These are phyloP conservation scores for Cadophora sp. DNA, from an alignment of 2,329 filamentous ascomycete genomes.

Conservation along the genomic window DNA sequence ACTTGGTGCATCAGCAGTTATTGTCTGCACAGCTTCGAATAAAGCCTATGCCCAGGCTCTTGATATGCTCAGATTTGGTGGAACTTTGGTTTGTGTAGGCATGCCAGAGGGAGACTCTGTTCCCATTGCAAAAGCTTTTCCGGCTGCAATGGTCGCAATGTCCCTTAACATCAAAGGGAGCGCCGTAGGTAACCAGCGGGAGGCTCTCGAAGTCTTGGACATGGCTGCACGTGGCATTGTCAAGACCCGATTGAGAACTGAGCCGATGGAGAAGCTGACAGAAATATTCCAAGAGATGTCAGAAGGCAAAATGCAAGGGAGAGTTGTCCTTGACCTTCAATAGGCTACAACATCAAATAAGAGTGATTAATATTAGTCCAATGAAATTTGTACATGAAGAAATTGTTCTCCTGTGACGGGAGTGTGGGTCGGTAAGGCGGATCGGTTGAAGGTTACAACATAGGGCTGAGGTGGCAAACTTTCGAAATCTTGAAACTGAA, in stretches of 20 bases:
- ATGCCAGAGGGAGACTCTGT: slow-evolving; percentile 53
- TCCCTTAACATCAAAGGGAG: slow-evolving; percentile 56
- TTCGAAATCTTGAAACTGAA: not conserved
- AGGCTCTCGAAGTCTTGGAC: slow-evolving; percentile 56
- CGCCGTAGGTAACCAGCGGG: slow-evolving; percentile 56
- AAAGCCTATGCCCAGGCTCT: slow-evolving; percentile 56
- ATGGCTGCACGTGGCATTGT: slow-evolving; percentile 55
- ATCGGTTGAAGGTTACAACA: slow-evolving; percentile 2
- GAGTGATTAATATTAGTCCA: not conserved
- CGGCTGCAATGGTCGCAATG: slow-evolving; percentile 49
- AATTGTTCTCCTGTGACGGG: not conserved
- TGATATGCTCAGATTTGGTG: slow-evolving; percentile 54
- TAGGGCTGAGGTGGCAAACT: slow-evolving; percentile 28
- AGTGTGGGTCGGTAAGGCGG: slow-evolving; percentile 3
- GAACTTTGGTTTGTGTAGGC: slow-evolving; percentile 58
- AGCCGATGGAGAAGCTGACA: slow-evolving; percentile 55
- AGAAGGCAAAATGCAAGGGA: slow-evolving; percentile 51
- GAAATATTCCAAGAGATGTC: slow-evolving; percentile 54
- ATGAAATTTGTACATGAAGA: not conserved
- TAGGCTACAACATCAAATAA: slow-evolving; percentile 16
- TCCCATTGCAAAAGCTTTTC: slow-evolving; percentile 53
- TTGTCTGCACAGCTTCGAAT: slow-evolving; percentile 61
- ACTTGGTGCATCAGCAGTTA: slow-evolving; percentile 48
- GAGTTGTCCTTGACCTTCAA: slow-evolving; percentile 54
- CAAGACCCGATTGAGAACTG: slow-evolving; percentile 51